phyloP scores from a whole-genome alignment of 169 alveolate genomes.

The Cyclospora cayetanensis region DNA sequence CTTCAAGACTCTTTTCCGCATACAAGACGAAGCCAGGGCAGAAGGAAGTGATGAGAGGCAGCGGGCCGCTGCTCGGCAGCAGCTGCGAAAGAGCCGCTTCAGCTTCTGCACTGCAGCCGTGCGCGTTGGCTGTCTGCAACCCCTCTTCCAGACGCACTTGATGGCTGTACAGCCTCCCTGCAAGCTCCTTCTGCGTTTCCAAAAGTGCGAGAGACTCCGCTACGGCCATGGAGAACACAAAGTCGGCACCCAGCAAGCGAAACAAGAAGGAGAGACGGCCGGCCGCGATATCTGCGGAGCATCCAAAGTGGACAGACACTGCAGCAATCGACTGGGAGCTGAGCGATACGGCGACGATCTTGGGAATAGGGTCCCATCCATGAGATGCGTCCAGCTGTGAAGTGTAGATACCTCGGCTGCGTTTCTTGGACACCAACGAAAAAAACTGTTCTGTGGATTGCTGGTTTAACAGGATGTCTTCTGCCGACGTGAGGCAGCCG shows the following conservation, averaged over 20 bases:
- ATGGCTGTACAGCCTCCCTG: constrained; percentile 38
- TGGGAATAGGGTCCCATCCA: background rate
- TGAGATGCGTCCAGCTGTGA: background rate
- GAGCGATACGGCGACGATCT: constrained; percentile 76
- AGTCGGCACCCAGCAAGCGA: constrained; percentile 73
- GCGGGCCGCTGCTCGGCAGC: background rate
- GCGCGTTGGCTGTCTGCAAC: background rate
- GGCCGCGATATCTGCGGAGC: constrained; percentile 53
- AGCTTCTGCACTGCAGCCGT: background rate
- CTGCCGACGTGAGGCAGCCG: constrained; percentile 95
- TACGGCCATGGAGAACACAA: constrained; percentile 71
- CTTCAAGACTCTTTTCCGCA: constrained; percentile 91
- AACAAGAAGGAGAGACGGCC: constrained; percentile 75
- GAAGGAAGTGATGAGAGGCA: constrained; percentile 86
- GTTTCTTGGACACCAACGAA: constrained; percentile 56
- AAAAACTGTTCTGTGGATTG: constrained; percentile 84
- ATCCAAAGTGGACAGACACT: constrained; percentile 76
- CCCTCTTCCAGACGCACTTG: background rate
- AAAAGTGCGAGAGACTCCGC: constrained; percentile 72
- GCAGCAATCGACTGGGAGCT: constrained; percentile 86
- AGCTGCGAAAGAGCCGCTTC: background rate
- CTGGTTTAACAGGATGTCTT: constrained; percentile 85
- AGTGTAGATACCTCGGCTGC: constrained; percentile 8
- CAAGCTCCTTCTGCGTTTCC: constrained; percentile 73
- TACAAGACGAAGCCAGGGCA: constrained; percentile 95